These are phyloP conservation scores for Eremothecium sinecaudum DNA, from an alignment of 1,139 yeast genomes.

Conservation along the genomic window DNA sequence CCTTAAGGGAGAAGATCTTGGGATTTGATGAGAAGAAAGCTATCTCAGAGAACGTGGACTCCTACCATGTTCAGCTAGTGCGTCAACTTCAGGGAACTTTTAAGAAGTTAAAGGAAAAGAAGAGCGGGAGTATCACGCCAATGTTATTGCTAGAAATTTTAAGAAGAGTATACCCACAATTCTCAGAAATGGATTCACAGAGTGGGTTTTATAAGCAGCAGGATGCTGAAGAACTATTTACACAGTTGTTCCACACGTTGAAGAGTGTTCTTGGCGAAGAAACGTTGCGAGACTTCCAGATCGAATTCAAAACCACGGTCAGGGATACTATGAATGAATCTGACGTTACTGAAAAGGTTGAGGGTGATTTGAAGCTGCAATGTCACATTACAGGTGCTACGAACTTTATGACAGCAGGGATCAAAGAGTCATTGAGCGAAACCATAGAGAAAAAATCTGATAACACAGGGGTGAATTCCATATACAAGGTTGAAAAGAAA, in stretches of 20 bases:
- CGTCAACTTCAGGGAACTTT: slow-evolving; percentile 34
- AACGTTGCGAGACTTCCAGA: slow-evolving; percentile 51
- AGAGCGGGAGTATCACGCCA: slow-evolving; percentile 46
- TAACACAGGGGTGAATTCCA: slow-evolving; percentile 58
- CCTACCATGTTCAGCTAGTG: slow-evolving; percentile 32
- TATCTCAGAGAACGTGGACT: slow-evolving; percentile 24
- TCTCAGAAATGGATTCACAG: slow-evolving; percentile 59
- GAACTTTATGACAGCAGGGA: slow-evolving; percentile 82
- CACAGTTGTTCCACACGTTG: slow-evolving; percentile 58
- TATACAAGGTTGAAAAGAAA: slow-evolving; percentile 57
- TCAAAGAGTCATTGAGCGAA: slow-evolving; percentile 65
- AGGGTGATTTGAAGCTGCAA: slow-evolving; percentile 62
- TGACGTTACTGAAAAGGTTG: slow-evolving; percentile 48
- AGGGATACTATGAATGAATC: slow-evolving; percentile 45
- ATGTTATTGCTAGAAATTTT: slow-evolving; percentile 52
- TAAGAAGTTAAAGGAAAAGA: slow-evolving; percentile 36
- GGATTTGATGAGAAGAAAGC: slow-evolving; percentile 14
- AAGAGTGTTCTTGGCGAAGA: slow-evolving; percentile 39
- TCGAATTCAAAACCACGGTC: slow-evolving; percentile 54
- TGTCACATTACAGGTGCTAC: slow-evolving; percentile 85
- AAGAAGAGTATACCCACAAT: slow-evolving; percentile 72
- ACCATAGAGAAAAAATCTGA: slow-evolving; percentile 68
- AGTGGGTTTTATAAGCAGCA: slow-evolving; percentile 81
- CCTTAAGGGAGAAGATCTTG: slow-evolving; percentile 25
- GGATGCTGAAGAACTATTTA: slow-evolving; percentile 95